A percentile compares a stretch with the other conserved stretches of the same genome.
Conservation (phyloP, 768 basidiomycete species). For the Coprinellus aureogranulatus region DNA sequence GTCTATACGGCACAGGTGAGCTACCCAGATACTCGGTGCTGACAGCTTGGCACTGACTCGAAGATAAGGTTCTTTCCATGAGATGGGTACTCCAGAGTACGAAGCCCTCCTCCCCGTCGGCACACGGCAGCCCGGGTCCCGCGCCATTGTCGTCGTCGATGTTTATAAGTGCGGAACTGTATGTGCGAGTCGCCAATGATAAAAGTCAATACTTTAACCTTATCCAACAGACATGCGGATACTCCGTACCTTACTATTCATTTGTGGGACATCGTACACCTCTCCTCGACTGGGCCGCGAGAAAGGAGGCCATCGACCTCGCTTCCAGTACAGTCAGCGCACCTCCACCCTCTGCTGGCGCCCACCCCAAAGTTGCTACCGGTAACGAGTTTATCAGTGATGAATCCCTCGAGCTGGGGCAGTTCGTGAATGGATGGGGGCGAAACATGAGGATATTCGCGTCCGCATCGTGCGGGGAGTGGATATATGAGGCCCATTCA, state of each 20-base stretch:
- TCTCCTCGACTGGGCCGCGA: constrained; percentile 44
- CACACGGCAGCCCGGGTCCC: constrained; percentile 52
- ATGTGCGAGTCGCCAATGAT: constrained; percentile 13
- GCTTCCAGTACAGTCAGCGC: constrained; percentile 8
- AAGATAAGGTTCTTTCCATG: constrained; percentile 52
- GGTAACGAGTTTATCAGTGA: no score
- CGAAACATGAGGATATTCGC: no score
- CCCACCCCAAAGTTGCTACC: constrained; percentile 9
- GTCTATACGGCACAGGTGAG: constrained; percentile 60
- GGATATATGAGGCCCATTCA: no score
- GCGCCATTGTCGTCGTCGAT: constrained; percentile 59
- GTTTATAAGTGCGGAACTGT: constrained; percentile 56
- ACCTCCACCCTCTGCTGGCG: not conserved
- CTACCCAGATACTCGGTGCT: not conserved
- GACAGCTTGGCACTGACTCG: not conserved
- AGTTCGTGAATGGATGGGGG: no score
- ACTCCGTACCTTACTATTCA: constrained; percentile 57
- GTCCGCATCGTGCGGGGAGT: no score
- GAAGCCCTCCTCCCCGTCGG: constrained; percentile 46
- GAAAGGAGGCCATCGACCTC: constrained; percentile 44
- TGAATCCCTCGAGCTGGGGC: no score
- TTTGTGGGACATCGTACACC: constrained; percentile 55
- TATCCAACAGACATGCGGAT: constrained; percentile 59
- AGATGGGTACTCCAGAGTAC: constrained; percentile 64
- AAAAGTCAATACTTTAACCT: not conserved